These are phyloP conservation scores for Harrya chromipes DNA, from an alignment of 768 basidiomycete genomes.

Conservation along the genomic window DNA sequence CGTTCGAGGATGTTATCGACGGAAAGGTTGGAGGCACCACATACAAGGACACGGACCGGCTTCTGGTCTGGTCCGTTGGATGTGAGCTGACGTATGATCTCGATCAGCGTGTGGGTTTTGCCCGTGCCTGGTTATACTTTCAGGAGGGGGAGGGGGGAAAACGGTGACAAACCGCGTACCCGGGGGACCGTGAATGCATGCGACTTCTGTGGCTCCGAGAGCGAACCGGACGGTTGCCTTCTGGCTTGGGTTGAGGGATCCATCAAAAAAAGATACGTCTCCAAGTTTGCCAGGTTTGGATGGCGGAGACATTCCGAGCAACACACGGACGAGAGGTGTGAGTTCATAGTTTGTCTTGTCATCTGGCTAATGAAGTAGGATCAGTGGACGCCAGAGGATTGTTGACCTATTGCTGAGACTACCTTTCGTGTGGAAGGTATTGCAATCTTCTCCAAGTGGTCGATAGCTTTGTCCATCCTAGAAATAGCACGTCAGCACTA, in stretches of 20 bases:
- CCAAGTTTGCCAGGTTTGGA: slow-evolving; percentile 37
- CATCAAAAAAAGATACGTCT: slow-evolving; percentile 67
- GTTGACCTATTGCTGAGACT: background rate
- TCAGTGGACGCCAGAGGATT: background rate
- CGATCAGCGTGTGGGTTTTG: slow-evolving; percentile 94
- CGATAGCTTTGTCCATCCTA: slow-evolving; percentile 86
- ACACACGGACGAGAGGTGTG: slow-evolving; percentile 57
- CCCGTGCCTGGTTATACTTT: slow-evolving; percentile 61
- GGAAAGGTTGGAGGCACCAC: slow-evolving; percentile 91
- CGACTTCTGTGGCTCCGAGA: slow-evolving; percentile 76
- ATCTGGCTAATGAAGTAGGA: slow-evolving; percentile 26
- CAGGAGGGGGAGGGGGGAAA: background rate
- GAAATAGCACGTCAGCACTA: slow-evolving; percentile 1
- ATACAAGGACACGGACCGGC: slow-evolving; percentile 71
- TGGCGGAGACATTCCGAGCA: slow-evolving; percentile 62
- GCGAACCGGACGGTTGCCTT: slow-evolving; percentile 80
- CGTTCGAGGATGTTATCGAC: slow-evolving; percentile 95
- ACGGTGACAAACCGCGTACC: slow-evolving; percentile 39
- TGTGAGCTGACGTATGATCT: slow-evolving; percentile 84
- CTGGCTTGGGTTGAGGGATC: slow-evolving; percentile 78
- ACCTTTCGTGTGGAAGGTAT: slow-evolving; percentile 27
- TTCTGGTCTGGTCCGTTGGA: slow-evolving; percentile 42
- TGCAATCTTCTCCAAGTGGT: slow-evolving; percentile 53
- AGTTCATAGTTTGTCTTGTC: slow-evolving; percentile 43
- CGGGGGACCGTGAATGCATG: slow-evolving; percentile 97